Evolutionary conservation across 1,284 basidiomycete genomes (phyloP).

Genomic region (Pseudozyma flocculosa): DNA sequence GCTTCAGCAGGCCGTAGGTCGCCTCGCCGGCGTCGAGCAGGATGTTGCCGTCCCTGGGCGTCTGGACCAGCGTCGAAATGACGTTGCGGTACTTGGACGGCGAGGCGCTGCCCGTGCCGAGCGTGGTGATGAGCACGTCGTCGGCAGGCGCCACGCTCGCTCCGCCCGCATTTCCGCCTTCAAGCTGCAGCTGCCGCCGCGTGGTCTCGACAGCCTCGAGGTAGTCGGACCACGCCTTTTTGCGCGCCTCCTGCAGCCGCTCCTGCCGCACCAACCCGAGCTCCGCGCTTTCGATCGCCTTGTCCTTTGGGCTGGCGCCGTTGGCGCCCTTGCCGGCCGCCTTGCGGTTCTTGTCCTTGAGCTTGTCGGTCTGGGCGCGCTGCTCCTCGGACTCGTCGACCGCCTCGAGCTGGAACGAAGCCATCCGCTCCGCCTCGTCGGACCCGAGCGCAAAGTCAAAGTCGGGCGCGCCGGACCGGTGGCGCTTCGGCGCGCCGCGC

Average conservation of each 20-base stretch:
- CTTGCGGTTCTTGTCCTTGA: slow-evolving; percentile 26
- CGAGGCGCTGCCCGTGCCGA: slow-evolving; percentile 85
- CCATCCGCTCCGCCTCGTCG: slow-evolving; percentile 16
- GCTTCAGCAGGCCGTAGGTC: slow-evolving; percentile 81
- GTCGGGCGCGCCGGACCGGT: slow-evolving; percentile 24
- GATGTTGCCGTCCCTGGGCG: slow-evolving; percentile 59
- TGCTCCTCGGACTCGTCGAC: slow-evolving; percentile 62
- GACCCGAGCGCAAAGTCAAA: slow-evolving; percentile 51
- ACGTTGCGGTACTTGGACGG: slow-evolving; percentile 64
- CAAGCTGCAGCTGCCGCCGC: neutral
- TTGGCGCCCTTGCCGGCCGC: slow-evolving; percentile 60
- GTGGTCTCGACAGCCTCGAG: slow-evolving; percentile 34
- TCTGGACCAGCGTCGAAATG: slow-evolving; percentile 48
- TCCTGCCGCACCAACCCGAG: slow-evolving; percentile 16
- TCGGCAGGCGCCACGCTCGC: slow-evolving; percentile 6
- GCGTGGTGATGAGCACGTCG: slow-evolving; percentile 70
- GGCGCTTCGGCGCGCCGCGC: slow-evolving; percentile 16
- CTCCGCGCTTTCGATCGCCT: slow-evolving; percentile 22
- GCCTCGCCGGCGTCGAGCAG: slow-evolving; percentile 90
- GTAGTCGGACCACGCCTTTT: slow-evolving; percentile 37
- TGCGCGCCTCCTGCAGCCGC: slow-evolving; percentile 28
- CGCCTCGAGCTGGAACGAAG: slow-evolving; percentile 59
- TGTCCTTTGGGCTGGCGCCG: no score
- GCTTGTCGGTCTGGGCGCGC: slow-evolving; percentile 58
- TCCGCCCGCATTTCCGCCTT: slow-evolving; percentile 19